phyloP scores from a whole-genome alignment of 768 basidiomycete species.

The Lactarius deliciosus region DNA sequence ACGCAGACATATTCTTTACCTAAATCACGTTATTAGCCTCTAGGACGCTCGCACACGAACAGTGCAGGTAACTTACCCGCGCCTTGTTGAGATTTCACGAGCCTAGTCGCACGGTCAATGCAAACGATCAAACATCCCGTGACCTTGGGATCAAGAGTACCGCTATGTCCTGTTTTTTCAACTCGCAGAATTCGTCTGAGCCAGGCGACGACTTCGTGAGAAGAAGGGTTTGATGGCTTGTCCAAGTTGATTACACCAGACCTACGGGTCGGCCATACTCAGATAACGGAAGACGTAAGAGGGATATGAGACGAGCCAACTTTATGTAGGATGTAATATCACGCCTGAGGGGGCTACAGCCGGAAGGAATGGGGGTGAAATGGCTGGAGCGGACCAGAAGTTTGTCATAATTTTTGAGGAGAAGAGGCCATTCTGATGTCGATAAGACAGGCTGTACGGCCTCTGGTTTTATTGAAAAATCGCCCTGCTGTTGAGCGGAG shows the following conservation, averaged over 20 bases:
- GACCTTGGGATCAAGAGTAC: slow-evolving; percentile 98
- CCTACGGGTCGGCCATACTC: slow-evolving; percentile 43
- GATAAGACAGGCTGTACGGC: slow-evolving; percentile 71
- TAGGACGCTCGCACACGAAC: too few species aligned
- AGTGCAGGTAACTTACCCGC: slow-evolving; percentile 61
- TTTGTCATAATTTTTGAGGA: slow-evolving; percentile 99
- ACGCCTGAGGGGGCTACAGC: slow-evolving; percentile 92
- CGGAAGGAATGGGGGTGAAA: slow-evolving; percentile 96
- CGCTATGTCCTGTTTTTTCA: slow-evolving; percentile 98
- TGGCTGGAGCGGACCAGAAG: slow-evolving; percentile 91
- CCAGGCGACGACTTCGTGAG: slow-evolving; percentile 99
- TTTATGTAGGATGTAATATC: slow-evolving; percentile 92
- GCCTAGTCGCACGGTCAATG: slow-evolving; percentile 95
- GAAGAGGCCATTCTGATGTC: slow-evolving; percentile 96
- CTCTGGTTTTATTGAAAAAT: slow-evolving; percentile 84
- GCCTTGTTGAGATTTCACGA: slow-evolving; percentile 98
- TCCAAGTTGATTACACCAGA: slow-evolving; percentile 99
- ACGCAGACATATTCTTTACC: slow-evolving; percentile 99
- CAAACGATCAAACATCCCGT: slow-evolving; percentile 99
- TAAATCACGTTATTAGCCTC: slow-evolving; percentile 32
- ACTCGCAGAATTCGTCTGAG: slow-evolving; percentile 92
- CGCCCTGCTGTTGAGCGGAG: slow-evolving; percentile 69
- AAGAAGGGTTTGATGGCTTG: slow-evolving; percentile 98
- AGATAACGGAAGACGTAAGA: neutral
- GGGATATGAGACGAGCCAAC: slow-evolving; percentile 41